Conservation (phyloP, 164 flowering plant species). For the Echeveria elegans region DNA sequence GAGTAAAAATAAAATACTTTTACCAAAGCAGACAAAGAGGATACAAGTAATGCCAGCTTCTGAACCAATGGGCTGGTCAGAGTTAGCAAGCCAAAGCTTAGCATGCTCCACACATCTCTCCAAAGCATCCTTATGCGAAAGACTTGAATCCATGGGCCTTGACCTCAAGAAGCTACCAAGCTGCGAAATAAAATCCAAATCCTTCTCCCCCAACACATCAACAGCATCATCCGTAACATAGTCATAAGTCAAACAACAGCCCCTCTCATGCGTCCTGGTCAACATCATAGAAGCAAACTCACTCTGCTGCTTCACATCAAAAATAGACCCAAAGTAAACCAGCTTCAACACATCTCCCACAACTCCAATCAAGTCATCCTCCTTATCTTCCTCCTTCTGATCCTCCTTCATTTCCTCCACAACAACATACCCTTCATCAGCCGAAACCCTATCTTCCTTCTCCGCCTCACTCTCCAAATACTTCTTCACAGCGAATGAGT, state of each 20-base stretch:
- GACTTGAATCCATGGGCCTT: conserved; percentile 54
- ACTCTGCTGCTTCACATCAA: conserved; percentile 69
- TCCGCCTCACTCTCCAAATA: neutral
- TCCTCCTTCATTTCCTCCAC: neutral
- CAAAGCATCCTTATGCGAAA: conserved; percentile 79
- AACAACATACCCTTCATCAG: conserved; percentile 2
- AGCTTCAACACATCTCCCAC: conserved; percentile 54
- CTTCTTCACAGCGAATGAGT: conserved; percentile 24
- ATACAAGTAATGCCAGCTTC: conserved; percentile 57
- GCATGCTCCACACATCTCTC: conserved; percentile 71
- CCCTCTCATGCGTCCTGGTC: conserved; percentile 74
- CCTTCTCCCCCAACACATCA: conserved; percentile 69
- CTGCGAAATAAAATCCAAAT: conserved; percentile 67
- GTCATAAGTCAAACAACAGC: conserved; percentile 89
- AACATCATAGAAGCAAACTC: conserved; percentile 70
- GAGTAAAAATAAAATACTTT: neutral
- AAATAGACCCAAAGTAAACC: conserved; percentile 70
- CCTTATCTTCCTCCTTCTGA: conserved; percentile 8
- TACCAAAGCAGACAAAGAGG: neutral
- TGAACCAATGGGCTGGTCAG: conserved; percentile 51
- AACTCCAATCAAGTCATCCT: neutral
- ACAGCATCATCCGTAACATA: conserved; percentile 88
- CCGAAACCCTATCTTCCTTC: conserved; percentile 6
- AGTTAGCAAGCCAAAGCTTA: conserved; percentile 60
- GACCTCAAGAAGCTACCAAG: conserved; percentile 55